Percentiles rank a stretch among this genome's conserved stretches.
Evolutionary conservation across 2,329 filamentous ascomycete species (phyloP).

Genomic region (Ophiostoma triangulosporum): DNA sequence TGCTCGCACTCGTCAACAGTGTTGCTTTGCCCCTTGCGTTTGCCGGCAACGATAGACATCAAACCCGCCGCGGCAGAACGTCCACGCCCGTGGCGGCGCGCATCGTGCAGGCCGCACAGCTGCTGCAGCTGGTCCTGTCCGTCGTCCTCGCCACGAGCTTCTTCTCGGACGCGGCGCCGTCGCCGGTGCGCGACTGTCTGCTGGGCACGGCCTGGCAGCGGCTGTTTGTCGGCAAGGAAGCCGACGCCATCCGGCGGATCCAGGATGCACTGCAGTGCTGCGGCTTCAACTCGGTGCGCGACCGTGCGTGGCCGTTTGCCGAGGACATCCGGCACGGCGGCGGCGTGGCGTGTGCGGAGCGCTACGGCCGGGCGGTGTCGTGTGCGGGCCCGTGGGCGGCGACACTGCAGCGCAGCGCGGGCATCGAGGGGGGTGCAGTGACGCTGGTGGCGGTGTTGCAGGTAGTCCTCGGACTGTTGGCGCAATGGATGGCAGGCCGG

Average conservation of each 20-base stretch:
- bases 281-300: conserved; percentile 41
- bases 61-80: too few relatives aligned
- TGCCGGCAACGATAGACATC: background rate
- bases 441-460: conserved; percentile 41
- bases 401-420: conserved; percentile 38
- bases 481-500: background rate
- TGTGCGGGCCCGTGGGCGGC: conserved; percentile 45
- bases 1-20: conserved; percentile 3
- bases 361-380: conserved; percentile 28
- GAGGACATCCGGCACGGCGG: conserved; percentile 12
- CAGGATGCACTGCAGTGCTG: conserved; percentile 57
- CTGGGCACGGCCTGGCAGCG: conserved; percentile 42
- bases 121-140: conserved; percentile 19
- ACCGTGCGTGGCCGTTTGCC: conserved; percentile 52
- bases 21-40: background rate
- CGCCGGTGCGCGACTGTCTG: conserved; percentile 30
- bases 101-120: conserved; percentile 5
- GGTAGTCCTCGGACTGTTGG: conserved; percentile 23
- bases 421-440: conserved; percentile 41
- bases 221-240: conserved; percentile 39
- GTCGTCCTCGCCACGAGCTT: conserved; percentile 33
- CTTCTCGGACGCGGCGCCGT: conserved; percentile 22
- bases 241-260: conserved; percentile 37
- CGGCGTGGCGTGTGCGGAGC: conserved; percentile 26
- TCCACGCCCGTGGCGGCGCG: too few relatives aligned